Percentiles rank a stretch among this genome's conserved stretches.
phyloP scores from a whole-genome alignment of 2,329 filamentous ascomycete genomes.

The Fusarium sp. region DNA sequence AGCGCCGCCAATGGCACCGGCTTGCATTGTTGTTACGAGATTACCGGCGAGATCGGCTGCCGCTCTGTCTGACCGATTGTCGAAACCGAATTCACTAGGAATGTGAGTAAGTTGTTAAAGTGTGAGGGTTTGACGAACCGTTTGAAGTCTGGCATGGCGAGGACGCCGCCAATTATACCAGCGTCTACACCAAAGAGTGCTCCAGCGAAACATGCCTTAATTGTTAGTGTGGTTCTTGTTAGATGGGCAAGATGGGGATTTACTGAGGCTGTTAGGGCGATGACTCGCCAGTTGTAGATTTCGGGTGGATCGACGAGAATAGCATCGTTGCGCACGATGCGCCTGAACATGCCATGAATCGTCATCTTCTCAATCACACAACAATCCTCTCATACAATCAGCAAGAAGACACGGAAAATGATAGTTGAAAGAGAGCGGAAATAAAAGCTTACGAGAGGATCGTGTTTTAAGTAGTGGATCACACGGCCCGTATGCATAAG shows the following conservation, averaged over 20 bases:
- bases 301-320: conserved; percentile 74
- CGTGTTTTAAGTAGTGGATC: conserved; percentile 34
- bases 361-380: conserved; percentile 17
- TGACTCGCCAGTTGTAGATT: conserved; percentile 78
- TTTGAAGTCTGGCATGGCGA: conserved; percentile 46
- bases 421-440: too few species aligned
- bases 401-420: too few species aligned
- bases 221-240: not conserved
- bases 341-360: conserved; percentile 40
- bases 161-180: conserved; percentile 47
- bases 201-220: conserved; percentile 36
- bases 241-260: accelerated
- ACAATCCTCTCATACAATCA: too few species aligned
- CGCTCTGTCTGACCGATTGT: conserved; percentile 9
- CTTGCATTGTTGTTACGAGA: conserved; percentile 48
- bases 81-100: conserved; percentile 42
- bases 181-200: conserved; percentile 46
- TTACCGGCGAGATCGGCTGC: conserved; percentile 44
- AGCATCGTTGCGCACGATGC: conserved; percentile 67
- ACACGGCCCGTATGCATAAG: not conserved
- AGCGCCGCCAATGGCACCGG: conserved; percentile 44
- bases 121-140: not conserved
- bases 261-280: conserved; percentile 68
- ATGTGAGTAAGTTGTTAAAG: not conserved
- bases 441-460: conserved; percentile 12